Conservation (phyloP, 805 yeast genomes). For the Ogataea populi-albae region DNA sequence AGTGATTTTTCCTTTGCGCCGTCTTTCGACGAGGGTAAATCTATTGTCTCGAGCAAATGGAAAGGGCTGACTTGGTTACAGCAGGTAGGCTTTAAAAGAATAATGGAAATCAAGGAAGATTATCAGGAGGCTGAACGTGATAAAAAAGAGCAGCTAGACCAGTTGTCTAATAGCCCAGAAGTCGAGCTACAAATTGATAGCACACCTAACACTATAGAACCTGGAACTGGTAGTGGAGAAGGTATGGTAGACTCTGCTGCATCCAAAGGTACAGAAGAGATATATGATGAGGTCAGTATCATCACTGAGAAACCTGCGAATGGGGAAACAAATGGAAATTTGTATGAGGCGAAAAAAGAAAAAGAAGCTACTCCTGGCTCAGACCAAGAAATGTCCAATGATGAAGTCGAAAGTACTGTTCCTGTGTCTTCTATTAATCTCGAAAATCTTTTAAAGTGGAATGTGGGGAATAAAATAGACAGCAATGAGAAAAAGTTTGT, state of each 20-base stretch:
- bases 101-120: conserved; percentile 22
- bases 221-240: too few species aligned
- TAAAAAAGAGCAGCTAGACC: not conserved
- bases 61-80: conserved; percentile 54
- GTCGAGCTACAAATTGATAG: too few species aligned
- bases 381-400: conserved; percentile 4
- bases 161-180: not conserved
- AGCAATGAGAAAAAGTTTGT: conserved; percentile 27
- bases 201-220: too few species aligned
- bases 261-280: too few species aligned
- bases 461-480: conserved; percentile 23
- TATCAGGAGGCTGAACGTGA: conserved; percentile 16
- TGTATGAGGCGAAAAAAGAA: conserved; percentile 1
- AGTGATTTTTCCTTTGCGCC: conserved; percentile 63
- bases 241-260: not conserved
- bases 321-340: conserved; percentile 1
- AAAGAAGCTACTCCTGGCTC: conserved; percentile 6
- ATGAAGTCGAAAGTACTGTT: conserved; percentile 1
- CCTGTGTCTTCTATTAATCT: conserved; percentile 24
- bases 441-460: conserved; percentile 28
- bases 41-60: conserved; percentile 50
- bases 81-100: conserved; percentile 46
- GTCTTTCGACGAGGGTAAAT: conserved; percentile 53
- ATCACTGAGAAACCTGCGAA: conserved; percentile 1
- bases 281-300: conserved; percentile 1